These are phyloP conservation scores for apple (Malus domestica) DNA, from an alignment of 306 rosid species.

Conservation along the genomic window ASM211411v1 NC_041805.1:17737501-17738000, in stretches of 20 bases:
- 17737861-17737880: slow-evolving; percentile 48
- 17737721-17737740: slow-evolving; percentile 13
- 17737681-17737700: background rate
- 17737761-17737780: slow-evolving; percentile 47
- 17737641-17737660: slow-evolving; percentile 25
- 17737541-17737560: slow-evolving; percentile 23
- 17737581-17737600: slow-evolving; percentile 45
- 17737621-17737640: slow-evolving; percentile 32
- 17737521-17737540: slow-evolving; percentile 21
- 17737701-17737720: background rate
- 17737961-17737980: background rate
- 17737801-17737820: slow-evolving; percentile 38
- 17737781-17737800: slow-evolving; percentile 46
- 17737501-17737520: slow-evolving; percentile 49
- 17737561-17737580: slow-evolving; percentile 30
- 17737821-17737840: slow-evolving; percentile 47
- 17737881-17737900: slow-evolving; percentile 28
- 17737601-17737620: slow-evolving; percentile 39
- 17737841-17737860: slow-evolving; percentile 51
- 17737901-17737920: background rate
- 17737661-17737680: background rate
- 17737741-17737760: slow-evolving; percentile 31
- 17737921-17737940: background rate
- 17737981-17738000: background rate
- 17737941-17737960: background rate